These are phyloP conservation scores for Tylopilus sp. DNA, from an alignment of 768 basidiomycete species.

Conservation along the genomic window DNA sequence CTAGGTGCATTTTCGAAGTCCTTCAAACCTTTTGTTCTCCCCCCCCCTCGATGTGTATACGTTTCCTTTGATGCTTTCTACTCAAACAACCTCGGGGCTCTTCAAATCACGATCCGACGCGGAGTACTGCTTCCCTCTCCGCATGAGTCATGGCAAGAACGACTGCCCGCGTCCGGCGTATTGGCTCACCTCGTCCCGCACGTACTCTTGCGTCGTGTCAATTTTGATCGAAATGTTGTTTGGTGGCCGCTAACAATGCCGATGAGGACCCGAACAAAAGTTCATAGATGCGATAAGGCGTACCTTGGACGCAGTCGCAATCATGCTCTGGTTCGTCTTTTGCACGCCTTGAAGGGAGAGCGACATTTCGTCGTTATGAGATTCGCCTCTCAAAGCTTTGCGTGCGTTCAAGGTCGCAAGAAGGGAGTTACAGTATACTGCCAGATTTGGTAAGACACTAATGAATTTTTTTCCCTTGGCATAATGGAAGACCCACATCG, in stretches of 20 bases:
- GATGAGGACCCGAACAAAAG: neutral
- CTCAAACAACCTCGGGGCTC: slow-evolving; percentile 20
- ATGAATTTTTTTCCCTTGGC: neutral
- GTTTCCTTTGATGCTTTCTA: neutral
- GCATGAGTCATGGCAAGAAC: neutral
- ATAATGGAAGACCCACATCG: slow-evolving; percentile 41
- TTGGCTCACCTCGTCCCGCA: slow-evolving; percentile 38
- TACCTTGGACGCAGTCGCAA: slow-evolving; percentile 13
- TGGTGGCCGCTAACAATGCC: slow-evolving; percentile 23
- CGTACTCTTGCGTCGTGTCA: slow-evolving; percentile 57
- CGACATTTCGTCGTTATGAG: slow-evolving; percentile 28
- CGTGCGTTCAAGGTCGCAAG: slow-evolving; percentile 60
- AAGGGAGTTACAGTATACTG: slow-evolving; percentile 61
- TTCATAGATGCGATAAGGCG: too few species aligned
- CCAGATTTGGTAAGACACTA: neutral
- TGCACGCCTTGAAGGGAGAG: slow-evolving; percentile 30
- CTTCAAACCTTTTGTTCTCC: neutral
- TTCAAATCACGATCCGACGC: slow-evolving; percentile 16
- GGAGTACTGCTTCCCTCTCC: slow-evolving; percentile 17
- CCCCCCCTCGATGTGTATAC: neutral
- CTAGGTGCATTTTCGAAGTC: slow-evolving; percentile 2
- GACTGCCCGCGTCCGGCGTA: neutral
- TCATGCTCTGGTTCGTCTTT: slow-evolving; percentile 16
- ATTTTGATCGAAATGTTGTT: slow-evolving; percentile 66
- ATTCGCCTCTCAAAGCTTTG: slow-evolving; percentile 40